Evolutionary conservation across 257 asterid genomes (phyloP), one percentile per base, ranked within the genome.

Genomic region (Salvia hispanica): DNA sequence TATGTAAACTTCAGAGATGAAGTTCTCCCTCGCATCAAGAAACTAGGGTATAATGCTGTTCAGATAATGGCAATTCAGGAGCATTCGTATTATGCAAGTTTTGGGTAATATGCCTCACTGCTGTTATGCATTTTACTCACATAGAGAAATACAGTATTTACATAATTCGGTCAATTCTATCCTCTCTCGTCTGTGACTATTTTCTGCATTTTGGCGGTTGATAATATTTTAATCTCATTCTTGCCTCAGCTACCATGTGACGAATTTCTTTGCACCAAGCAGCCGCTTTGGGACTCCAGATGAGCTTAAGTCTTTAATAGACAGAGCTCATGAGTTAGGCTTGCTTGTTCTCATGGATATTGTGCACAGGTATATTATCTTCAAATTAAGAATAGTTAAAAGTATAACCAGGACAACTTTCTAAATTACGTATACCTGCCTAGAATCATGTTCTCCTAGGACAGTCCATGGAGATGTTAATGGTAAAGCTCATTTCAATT

Each of bases 61-160:
- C 99, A 94, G 82, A 84, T 94, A 55, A 94, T 94, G 99, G 99
- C 99, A 70, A 94, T 94, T 77, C 99, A 91, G 83, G 99, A 94
- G 91, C 99, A 94, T 79, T 88, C 99, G 40, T 94, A 94, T 77
- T 94, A 94, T 84, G 99, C 96, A 74, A 88, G 99, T 79, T 94
- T 94, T 76, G 99, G 99, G 99, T 94, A 94, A 66, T 69, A 47
- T 25, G 52, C 16, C 64, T 55, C n/a, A n/a, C n/a, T 21, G 6
- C 66, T 64, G 28, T 25, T 71, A 57, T 58, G 45, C 62, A 44
- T 43, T 75, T 34, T 63, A 16, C 57, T 40, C 59, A 50, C 14
- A 7, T 37, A 6, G 64, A 16, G 54, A 25, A 18, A 25, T 70
- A 21, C 13, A 36, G 57, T 59, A 31, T 25, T 65, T 42, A 33